These are phyloP conservation scores for Wickerhamiella musiphila DNA, from an alignment of 805 yeast genomes.

Conservation along the genomic window DNA sequence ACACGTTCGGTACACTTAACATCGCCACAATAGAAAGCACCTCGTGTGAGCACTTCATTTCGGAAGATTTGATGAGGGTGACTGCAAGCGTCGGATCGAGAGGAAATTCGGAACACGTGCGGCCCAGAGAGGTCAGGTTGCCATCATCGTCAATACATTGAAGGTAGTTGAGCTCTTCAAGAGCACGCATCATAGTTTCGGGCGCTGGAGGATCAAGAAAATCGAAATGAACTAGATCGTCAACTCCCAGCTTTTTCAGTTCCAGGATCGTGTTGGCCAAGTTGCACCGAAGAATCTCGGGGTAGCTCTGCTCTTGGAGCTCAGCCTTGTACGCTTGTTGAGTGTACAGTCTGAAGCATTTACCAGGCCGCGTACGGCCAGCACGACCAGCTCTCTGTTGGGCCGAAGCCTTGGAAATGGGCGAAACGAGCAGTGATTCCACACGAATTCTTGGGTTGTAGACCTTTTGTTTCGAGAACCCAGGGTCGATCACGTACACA, in stretches of 20 bases:
- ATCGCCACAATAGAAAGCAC: constrained; percentile 76
- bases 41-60: constrained; percentile 75
- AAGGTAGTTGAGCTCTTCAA: constrained; percentile 83
- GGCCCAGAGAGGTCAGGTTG: constrained; percentile 71
- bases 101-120: constrained; percentile 84
- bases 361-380: constrained; percentile 97
- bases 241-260: constrained; percentile 83
- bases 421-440: constrained; percentile 83
- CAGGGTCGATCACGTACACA: constrained; percentile 94
- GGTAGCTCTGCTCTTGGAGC: constrained; percentile 85
- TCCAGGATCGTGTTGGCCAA: constrained; percentile 83
- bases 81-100: constrained; percentile 92
- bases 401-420: constrained; percentile 92
- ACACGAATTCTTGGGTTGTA: constrained; percentile 93
- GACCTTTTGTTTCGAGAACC: constrained; percentile 90
- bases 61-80: constrained; percentile 75
- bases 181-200: constrained; percentile 98
- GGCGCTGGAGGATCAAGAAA: constrained; percentile 99
- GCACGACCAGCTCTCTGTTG: constrained; percentile 99
- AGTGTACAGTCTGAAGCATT: constrained; percentile 88
- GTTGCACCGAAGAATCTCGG: constrained; percentile 84
- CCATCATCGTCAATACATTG: constrained; percentile 88
- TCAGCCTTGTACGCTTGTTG: constrained; percentile 94
- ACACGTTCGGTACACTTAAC: constrained; percentile 85
- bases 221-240: constrained; percentile 92